phyloP scores from a whole-genome alignment of 2,329 filamentous ascomycete species.

The Xylaria hypoxylon region DNA sequence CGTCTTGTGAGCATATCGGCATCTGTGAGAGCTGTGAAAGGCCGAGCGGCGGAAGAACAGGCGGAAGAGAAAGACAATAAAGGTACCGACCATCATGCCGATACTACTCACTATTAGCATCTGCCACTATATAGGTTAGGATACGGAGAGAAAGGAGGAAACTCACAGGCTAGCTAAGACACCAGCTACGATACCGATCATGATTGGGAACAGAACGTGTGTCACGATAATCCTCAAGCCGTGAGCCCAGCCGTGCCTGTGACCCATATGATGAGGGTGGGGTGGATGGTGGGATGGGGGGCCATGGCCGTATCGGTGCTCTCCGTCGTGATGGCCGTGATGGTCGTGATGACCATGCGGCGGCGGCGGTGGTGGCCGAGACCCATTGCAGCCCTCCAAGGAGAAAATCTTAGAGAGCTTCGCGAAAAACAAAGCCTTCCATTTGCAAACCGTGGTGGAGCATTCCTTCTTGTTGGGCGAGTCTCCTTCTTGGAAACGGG shows the following conservation, averaged over 20 bases:
- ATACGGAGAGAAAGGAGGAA: conserved; percentile 3
- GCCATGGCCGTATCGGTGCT: conserved; percentile 10
- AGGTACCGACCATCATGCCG: conserved; percentile 73
- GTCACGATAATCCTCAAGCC: conserved; percentile 67
- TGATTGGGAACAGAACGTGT: conserved; percentile 74
- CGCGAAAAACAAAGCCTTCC: conserved; percentile 62
- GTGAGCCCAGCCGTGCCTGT: conserved; percentile 57
- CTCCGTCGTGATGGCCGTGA: conserved; percentile 39
- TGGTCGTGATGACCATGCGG: conserved; percentile 21
- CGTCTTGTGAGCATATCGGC: conserved; percentile 52
- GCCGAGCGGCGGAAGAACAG: conserved; percentile 62
- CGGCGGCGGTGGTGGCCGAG: neutral
- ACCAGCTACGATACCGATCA: conserved; percentile 76
- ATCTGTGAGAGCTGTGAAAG: conserved; percentile 50
- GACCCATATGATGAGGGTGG: conserved; percentile 29
- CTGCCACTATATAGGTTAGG: neutral
- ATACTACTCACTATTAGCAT: conserved; percentile 58
- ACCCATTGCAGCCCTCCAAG: conserved; percentile 53
- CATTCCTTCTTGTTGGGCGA: conserved; percentile 50
- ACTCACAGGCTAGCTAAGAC: conserved; percentile 73
- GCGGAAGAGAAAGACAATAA: conserved; percentile 70
- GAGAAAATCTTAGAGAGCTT: conserved; percentile 54
- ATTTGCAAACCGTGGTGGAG: conserved; percentile 64
- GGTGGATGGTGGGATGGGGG: neutral
- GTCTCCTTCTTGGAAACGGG: conserved; percentile 43